A percentile compares a stretch with the other conserved stretches of the same genome.
These are phyloP conservation scores for Madurella fahalii DNA, from an alignment of 2,329 filamentous ascomycete species.

Conservation along the genomic window DNA sequence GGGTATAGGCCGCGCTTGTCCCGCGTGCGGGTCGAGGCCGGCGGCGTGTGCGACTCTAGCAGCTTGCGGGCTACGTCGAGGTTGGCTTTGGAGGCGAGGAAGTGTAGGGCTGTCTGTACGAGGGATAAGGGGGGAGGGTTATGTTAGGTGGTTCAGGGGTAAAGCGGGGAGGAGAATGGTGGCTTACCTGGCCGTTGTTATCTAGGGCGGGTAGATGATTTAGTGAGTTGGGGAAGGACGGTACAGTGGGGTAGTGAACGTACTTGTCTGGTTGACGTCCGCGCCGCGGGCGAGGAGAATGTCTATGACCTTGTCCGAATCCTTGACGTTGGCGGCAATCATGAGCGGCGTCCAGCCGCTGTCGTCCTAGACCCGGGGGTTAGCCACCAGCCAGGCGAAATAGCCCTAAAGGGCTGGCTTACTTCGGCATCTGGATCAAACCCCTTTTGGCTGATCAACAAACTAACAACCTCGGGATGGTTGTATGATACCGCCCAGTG, in stretches of 20 bases:
- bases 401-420: not conserved
- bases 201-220: conserved; percentile 38
- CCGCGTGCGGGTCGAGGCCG: conserved; percentile 72
- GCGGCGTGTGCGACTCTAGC: conserved; percentile 59
- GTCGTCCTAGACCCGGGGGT: conserved; percentile 51
- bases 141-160: not conserved
- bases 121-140: not conserved
- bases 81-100: conserved; percentile 85
- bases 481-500: conserved; percentile 94
- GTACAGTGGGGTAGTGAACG: conserved; percentile 12
- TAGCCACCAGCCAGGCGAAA: not conserved
- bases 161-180: not conserved
- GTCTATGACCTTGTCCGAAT: conserved; percentile 64
- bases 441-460: conserved; percentile 64
- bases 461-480: conserved; percentile 65
- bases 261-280: conserved; percentile 70
- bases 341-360: conserved; percentile 81
- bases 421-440: conserved; percentile 85
- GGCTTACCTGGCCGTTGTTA: conserved; percentile 52
- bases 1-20: conserved; percentile 87
- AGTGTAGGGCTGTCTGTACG: conserved; percentile 79
- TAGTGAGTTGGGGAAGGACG: not conserved
- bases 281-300: conserved; percentile 66
- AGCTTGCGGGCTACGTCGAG: conserved; percentile 75
- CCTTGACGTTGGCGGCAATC: conserved; percentile 73